phyloP scores from a whole-genome alignment of 345 rosid genomes.

The Citrus australasica region DNA sequence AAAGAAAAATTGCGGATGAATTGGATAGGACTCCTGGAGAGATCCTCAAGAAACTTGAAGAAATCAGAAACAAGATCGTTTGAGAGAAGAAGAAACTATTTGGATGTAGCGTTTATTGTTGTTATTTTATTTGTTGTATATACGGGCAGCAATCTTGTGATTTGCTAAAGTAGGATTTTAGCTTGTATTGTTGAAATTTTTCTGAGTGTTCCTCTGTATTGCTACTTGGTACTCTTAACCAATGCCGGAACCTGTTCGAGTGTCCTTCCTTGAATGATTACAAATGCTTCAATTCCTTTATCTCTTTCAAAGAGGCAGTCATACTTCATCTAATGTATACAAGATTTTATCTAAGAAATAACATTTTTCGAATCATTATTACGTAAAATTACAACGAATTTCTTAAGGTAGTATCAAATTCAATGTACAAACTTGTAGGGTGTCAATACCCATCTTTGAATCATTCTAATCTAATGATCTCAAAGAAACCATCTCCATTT shows the following conservation, averaged over 20 bases:
- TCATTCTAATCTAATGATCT: too few relatives aligned
- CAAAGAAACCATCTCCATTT: too few relatives aligned
- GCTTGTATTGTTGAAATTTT: not conserved
- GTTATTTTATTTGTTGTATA: not conserved
- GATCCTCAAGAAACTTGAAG: conserved; percentile 97
- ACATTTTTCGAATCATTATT: too few relatives aligned
- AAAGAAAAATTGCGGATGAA: conserved; percentile 91
- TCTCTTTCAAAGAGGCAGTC: not conserved
- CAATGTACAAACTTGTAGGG: too few relatives aligned
- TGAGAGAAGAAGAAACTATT: conserved; percentile 18
- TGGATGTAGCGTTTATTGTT: conserved; percentile 2
- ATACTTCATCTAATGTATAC: not conserved
- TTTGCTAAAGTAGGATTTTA: conserved; percentile 3
- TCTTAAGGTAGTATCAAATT: too few relatives aligned
- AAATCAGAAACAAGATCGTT: conserved; percentile 76
- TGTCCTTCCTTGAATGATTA: not conserved
- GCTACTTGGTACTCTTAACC: not conserved
- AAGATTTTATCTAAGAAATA: too few relatives aligned
- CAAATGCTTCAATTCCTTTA: not conserved
- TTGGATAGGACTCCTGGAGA: conserved; percentile 94
- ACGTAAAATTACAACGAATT: too few relatives aligned
- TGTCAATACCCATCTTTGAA: too few relatives aligned
- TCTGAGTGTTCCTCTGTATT: not conserved
- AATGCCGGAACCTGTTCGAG: not conserved
- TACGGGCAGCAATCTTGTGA: not conserved